Evolutionary conservation across 164 flowering plant genomes (phyloP).

Genomic region (Nymphaea thermarum): DNA sequence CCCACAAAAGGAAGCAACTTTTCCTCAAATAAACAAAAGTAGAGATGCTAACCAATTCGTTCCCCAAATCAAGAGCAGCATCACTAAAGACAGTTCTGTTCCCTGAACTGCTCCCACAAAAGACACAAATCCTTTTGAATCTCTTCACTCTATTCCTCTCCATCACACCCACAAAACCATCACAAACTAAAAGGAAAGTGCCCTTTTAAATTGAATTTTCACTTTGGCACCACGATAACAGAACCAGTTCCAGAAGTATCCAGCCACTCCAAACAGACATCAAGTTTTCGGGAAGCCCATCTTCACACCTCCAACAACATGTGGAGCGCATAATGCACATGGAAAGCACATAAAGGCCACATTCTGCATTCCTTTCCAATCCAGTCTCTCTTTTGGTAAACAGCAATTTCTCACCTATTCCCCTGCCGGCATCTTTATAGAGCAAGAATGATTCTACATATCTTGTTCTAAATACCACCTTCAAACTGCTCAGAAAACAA

Average conservation of each 20-base stretch:
- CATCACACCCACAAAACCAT: neutral
- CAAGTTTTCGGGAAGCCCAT: neutral
- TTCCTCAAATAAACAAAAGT: neutral
- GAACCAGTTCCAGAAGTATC: neutral
- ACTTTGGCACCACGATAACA: neutral
- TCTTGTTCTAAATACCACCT: neutral
- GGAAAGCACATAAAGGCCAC: neutral
- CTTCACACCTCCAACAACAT: neutral
- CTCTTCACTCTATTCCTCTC: constrained; percentile 11
- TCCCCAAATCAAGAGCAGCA: constrained; percentile 63
- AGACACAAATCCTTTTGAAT: constrained; percentile 59
- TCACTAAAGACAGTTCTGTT: constrained; percentile 45
- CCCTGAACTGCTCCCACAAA: constrained; percentile 71
- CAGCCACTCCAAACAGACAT: neutral
- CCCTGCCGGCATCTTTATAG: neutral
- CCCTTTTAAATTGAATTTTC: neutral
- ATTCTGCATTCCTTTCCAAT: constrained; percentile 4
- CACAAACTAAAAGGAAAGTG: neutral
- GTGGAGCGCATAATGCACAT: neutral
- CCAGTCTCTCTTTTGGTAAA: neutral
- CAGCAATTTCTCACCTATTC: neutral
- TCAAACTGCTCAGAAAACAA: neutral
- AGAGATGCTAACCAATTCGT: constrained; percentile 42
- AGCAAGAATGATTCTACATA: neutral
- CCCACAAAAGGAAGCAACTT: neutral